These are phyloP conservation scores for Cryptococcus sp. DNA, from an alignment of 1,284 basidiomycete species.

Conservation along the genomic window DNA sequence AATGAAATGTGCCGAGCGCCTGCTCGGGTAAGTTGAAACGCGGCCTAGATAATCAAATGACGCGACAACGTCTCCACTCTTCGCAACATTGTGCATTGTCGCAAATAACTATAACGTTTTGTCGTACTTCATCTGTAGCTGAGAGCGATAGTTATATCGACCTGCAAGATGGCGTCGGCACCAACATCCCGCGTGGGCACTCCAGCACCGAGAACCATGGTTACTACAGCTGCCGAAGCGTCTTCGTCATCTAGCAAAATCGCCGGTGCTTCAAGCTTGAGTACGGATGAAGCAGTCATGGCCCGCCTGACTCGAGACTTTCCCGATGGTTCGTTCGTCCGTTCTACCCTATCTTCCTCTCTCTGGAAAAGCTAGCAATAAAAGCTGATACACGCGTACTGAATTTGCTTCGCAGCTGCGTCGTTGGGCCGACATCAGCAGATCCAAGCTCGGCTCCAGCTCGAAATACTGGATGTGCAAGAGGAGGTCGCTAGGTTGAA, in stretches of 20 bases:
- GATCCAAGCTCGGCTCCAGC: constrained; percentile 45
- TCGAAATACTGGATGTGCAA: constrained; percentile 48
- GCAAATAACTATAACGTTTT: too few species aligned
- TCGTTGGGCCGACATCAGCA: constrained; percentile 41
- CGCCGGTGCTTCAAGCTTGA: constrained; percentile 5
- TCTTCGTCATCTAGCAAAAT: background rate
- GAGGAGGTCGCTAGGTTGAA: constrained; percentile 72
- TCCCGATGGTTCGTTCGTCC: constrained; percentile 30
- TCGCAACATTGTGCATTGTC: too few species aligned
- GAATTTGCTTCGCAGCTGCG: constrained; percentile 22
- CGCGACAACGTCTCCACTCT: too few species aligned
- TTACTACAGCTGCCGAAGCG: constrained; percentile 3
- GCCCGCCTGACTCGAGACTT: constrained; percentile 29
- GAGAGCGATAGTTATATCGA: too few species aligned
- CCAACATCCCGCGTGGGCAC: background rate
- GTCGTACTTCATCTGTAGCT: too few species aligned
- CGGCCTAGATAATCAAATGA: too few species aligned
- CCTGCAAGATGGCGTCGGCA: background rate
- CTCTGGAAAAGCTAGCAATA: background rate
- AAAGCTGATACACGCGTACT: background rate
- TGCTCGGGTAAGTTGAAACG: too few species aligned
- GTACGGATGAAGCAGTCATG: constrained; percentile 26
- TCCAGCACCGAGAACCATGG: constrained; percentile 5
- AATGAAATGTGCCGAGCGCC: too few species aligned
- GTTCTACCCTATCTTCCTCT: background rate